phyloP scores from a whole-genome alignment of 371 early-diverging fungal genomes.

The Polyrhizophydium stewartii region DNA sequence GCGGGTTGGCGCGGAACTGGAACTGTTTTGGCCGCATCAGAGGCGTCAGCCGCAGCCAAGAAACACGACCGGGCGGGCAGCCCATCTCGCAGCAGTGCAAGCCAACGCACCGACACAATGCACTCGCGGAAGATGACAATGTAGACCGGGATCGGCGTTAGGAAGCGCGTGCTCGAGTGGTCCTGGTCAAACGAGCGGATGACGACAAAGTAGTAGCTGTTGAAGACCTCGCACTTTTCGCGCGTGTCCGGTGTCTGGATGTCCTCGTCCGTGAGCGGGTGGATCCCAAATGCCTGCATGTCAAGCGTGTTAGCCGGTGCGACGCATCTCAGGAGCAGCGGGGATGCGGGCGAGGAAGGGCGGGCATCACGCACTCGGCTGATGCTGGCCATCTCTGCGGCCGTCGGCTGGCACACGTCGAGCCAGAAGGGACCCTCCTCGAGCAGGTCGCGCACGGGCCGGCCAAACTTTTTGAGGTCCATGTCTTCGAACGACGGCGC shows the following conservation, averaged over 20 bases:
- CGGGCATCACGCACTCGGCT: constrained; percentile 10
- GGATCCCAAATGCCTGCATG: constrained; percentile 57
- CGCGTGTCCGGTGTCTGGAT: constrained; percentile 85
- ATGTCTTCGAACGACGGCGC: constrained; percentile 18
- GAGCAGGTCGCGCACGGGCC: constrained; percentile 20
- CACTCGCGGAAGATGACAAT: constrained; percentile 78
- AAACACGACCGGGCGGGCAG: not conserved
- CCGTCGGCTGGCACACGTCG: constrained; percentile 75
- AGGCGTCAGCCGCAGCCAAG: not conserved
- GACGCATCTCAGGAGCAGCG: too few relatives aligned
- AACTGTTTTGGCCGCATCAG: constrained; percentile 32
- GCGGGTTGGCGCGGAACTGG: constrained; percentile 66
- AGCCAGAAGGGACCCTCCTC: constrained; percentile 72
- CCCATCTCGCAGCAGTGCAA: not conserved
- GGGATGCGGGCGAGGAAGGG: too few relatives aligned
- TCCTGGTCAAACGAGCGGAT: constrained; percentile 54
- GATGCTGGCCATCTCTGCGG: constrained; percentile 64
- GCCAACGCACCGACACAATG: constrained; percentile 60
- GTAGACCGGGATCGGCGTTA: constrained; percentile 71
- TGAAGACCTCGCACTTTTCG: constrained; percentile 90
- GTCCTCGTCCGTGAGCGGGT: constrained; percentile 89
- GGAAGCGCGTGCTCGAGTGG: constrained; percentile 62
- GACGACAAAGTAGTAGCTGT: constrained; percentile 86
- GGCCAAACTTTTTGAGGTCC: constrained; percentile 7
- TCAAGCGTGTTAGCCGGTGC: not conserved